Evolutionary conservation across 2,329 filamentous ascomycete genomes (phyloP), one percentile per base, ranked within the genome.

Genomic region (Aspergillus ruber): DNA sequence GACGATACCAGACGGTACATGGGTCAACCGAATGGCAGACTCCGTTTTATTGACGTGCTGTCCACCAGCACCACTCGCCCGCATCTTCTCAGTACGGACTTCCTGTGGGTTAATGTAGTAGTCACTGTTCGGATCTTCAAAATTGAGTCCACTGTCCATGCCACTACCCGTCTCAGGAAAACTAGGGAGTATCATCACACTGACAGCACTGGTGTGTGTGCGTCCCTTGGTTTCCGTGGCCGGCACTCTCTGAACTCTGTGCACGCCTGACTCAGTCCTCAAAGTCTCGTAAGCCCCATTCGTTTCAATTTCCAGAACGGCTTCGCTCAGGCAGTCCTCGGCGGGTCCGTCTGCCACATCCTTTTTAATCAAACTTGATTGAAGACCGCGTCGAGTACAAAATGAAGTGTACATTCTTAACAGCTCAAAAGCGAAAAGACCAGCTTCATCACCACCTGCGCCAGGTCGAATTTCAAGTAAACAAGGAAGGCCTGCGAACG

Each of bases 21-120:
- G 93, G 2, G 90, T 97, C 60, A 98, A 77, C 8, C 93, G 85
- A 51, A 98, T 88, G 3, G 93, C 93, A 25, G 89, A 95, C 72
- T 98, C 93, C 0, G 93, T 98, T 67, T 91, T 96, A 73, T 98
- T 98, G 64, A 98, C 93, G 70, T 98, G 93, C 73, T 98, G 93
- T 1, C 93, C 93, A 27, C 93, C 93, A 0, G 93, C 91, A 50
- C 93, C 93, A 41, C 88, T 77, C 0, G 93, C 90, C 13, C 90
- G 81, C 90, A 97, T 95, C 51, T 90, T 88, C 64, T 98, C 93
- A 17, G 82, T 76, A 44, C 79, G 79, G 20, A 98, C 89, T 50
- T 98, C 91, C 51, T 83, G 78, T 5, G 87, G 82, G 62, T 94
- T 82, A 50, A 98, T 78, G 71, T 90, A 95, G 71, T 95, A 96